These are phyloP conservation scores for Ustilago trichophora DNA, from an alignment of 1,284 basidiomycete species.

Conservation along the genomic window DNA sequence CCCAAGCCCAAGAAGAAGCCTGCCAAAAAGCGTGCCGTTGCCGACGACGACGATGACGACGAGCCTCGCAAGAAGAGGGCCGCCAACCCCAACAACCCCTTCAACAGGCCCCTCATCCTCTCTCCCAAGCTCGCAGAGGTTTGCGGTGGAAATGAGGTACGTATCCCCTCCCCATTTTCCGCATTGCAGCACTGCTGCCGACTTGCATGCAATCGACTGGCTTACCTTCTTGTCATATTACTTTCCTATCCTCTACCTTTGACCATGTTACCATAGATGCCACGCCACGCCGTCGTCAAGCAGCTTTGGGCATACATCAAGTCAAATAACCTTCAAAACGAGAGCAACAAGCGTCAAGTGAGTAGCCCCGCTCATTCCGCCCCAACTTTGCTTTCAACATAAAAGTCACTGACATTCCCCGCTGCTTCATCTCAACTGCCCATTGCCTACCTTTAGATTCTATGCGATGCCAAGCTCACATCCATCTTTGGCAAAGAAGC, in stretches of 20 bases:
- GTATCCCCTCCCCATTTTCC: no score
- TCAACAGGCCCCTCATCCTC: slow-evolving; percentile 62
- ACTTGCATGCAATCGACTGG: no score
- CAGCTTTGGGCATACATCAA: slow-evolving; percentile 86
- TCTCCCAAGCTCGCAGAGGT: slow-evolving; percentile 58
- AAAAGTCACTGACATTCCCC: no score
- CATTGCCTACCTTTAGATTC: no score
- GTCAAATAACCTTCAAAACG: slow-evolving; percentile 79
- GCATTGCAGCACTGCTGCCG: no score
- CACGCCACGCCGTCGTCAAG: slow-evolving; percentile 87
- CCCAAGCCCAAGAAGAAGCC: slow-evolving; percentile 60
- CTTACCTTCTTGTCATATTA: no score
- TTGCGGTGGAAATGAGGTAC: slow-evolving; percentile 59
- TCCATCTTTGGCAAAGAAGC: slow-evolving; percentile 79
- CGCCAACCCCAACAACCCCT: slow-evolving; percentile 63
- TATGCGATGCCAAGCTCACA: slow-evolving; percentile 77
- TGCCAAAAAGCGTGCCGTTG: slow-evolving; percentile 31
- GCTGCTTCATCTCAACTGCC: no score
- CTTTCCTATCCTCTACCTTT: no score
- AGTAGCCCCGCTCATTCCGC: not conserved
- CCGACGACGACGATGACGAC: slow-evolving; percentile 41
- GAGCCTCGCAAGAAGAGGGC: slow-evolving; percentile 52
- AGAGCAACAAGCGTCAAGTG: slow-evolving; percentile 73
- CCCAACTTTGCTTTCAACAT: no score
- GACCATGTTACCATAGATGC: no score